Evolutionary conservation across 1,284 basidiomycete genomes (phyloP), one percentile per base, ranked within the genome.

Genomic region (Leccinum pachyderme): DNA sequence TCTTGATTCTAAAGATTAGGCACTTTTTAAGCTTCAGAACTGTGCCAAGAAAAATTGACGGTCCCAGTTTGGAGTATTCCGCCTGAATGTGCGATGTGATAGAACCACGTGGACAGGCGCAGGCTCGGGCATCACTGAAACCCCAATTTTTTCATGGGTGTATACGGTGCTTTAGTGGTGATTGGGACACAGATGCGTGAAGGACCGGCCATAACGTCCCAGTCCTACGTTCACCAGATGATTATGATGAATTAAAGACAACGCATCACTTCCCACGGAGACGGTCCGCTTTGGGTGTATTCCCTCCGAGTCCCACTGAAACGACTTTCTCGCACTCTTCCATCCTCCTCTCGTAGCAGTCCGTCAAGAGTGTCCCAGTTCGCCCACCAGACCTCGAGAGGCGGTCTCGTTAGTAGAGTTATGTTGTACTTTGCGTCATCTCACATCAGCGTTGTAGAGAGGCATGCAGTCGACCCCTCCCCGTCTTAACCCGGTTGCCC

Each of bases 361-460:
- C 13, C 15, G 29, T 47, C 52, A 47, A 49, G 32, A 33, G 12
- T 18, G 8, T 25, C 11, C 31, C 27, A 47, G 13, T 31, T 12
- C 41, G 29, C 43, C 44, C 24, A 41, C 46, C 52, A 47, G 56
- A 60, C 57, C 50, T 67, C 53, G 53, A 37, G 55, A 57, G 56
- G 54, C 57, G 61, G 64, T 59, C 55, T 53, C 50, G 65, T 66
- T 47, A 66, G 65, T 69, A 55, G 48, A 52, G 41, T 52, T 44
- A 46, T 58, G 50, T 32, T 54, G 43, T 58, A 51, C 57, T 52
- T 55, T 49, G 33, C 47, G 13, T 50, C 55, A 37, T 46, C 66
- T 69, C 55, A 69, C 64, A 51, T 47, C 43, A 50, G 31, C 53
- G 22, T 61, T 64, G 54, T 7, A 66, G 61, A 49, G 45, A 46